A percentile compares a stretch with the other conserved stretches of the same genome.
phyloP scores from a whole-genome alignment of 371 early-diverging fungal genomes.

The Funneliformis caledonium region DNA sequence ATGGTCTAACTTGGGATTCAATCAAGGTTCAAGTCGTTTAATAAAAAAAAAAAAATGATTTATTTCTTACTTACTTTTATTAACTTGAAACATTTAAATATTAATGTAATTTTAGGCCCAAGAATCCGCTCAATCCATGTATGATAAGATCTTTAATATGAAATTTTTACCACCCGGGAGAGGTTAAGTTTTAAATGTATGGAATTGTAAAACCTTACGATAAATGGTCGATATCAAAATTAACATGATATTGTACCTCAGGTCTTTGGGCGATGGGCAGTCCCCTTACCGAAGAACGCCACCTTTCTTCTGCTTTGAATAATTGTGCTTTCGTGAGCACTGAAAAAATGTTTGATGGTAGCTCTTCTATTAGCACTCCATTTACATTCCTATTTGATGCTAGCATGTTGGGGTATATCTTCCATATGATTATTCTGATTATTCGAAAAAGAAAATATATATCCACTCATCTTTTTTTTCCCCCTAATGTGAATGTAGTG shows the following conservation, averaged over 20 bases:
- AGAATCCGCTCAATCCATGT: slow-evolving; percentile 48
- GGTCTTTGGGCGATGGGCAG: slow-evolving; percentile 54
- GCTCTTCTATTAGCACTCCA: slow-evolving; percentile 41
- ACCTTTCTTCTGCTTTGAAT: slow-evolving; percentile 49
- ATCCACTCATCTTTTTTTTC: neutral
- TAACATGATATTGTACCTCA: neutral
- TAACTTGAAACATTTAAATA: neutral
- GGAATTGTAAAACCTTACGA: neutral
- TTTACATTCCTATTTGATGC: slow-evolving; percentile 53
- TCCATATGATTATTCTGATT: neutral
- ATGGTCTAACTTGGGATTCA: slow-evolving; percentile 47
- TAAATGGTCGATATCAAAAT: neutral
- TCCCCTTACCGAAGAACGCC: slow-evolving; percentile 49
- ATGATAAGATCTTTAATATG: slow-evolving; percentile 50
- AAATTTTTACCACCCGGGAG: slow-evolving; percentile 55
- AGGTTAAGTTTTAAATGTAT: slow-evolving; percentile 35
- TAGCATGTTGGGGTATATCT: slow-evolving; percentile 46
- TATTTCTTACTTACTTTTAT: neutral
- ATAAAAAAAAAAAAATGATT: neutral
- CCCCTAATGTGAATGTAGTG: slow-evolving; percentile 33
- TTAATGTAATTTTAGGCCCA: slow-evolving; percentile 41
- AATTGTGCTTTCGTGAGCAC: slow-evolving; percentile 52
- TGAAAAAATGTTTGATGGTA: slow-evolving; percentile 45
- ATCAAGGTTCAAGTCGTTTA: neutral
- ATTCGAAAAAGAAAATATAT: neutral